These are phyloP conservation scores for Sordaria brevicollis DNA, from an alignment of 495 filamentous ascomycete species.

Conservation along the genomic window DNA sequence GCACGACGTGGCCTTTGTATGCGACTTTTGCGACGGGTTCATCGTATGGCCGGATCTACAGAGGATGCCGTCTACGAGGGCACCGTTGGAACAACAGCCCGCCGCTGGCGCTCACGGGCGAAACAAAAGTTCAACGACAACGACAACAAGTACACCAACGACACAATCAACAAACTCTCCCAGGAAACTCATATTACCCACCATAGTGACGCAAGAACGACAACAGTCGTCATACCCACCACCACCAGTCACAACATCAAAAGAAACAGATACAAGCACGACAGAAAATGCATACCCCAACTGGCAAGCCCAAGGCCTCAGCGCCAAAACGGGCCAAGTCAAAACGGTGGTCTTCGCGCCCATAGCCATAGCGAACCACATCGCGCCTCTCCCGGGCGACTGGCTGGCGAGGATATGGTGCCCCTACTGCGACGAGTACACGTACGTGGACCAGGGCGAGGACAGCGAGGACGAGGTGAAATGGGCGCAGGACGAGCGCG, in stretches of 20 bases:
- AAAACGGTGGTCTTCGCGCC: conserved; percentile 39
- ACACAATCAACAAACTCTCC: background rate
- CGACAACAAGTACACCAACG: background rate
- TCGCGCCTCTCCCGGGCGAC: conserved; percentile 28
- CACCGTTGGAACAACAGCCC: conserved; percentile 9
- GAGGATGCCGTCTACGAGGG: conserved; percentile 27
- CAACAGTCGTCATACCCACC: background rate
- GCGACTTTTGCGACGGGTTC: conserved; percentile 40
- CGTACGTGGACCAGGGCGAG: conserved; percentile 35
- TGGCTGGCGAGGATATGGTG: conserved; percentile 34
- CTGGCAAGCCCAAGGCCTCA: conserved; percentile 17
- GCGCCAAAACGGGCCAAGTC: conserved; percentile 16
- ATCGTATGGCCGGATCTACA: conserved; percentile 37
- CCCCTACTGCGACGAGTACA: conserved; percentile 38
- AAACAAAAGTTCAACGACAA: too few species aligned
- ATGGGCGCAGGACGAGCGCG: conserved; percentile 31
- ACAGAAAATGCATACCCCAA: conserved; percentile 16
- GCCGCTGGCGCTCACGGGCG: too few species aligned
- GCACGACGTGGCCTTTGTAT: conserved; percentile 37
- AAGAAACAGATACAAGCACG: background rate
- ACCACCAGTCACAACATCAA: background rate
- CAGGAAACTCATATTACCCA: background rate
- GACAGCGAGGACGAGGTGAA: conserved; percentile 30
- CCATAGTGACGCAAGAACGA: background rate
- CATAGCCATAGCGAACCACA: conserved; percentile 39